These are phyloP conservation scores for Ogataea hybrid DNA, from an alignment of 1,139 yeast genomes.

Conservation along the genomic window DNA sequence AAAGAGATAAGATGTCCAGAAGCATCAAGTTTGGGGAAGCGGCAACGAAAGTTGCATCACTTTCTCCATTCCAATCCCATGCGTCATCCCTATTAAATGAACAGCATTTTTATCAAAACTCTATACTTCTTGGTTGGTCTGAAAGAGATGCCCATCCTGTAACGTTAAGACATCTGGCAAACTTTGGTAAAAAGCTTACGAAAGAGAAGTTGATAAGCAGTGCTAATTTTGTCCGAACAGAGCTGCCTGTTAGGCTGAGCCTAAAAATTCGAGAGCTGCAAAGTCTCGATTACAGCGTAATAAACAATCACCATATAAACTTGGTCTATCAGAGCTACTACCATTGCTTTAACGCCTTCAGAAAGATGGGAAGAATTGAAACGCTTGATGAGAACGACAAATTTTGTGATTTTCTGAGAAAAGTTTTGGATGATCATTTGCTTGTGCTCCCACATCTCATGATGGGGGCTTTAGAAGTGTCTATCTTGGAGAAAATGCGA, in stretches of 20 bases:
- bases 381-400: constrained; percentile 69
- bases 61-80: constrained; percentile 25
- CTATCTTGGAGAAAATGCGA: constrained; percentile 61
- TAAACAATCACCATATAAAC: constrained; percentile 79
- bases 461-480: constrained; percentile 89
- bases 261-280: constrained; percentile 79
- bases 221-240: constrained; percentile 85
- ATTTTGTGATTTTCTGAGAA: constrained; percentile 63
- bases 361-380: constrained; percentile 66
- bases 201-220: constrained; percentile 73
- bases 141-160: constrained; percentile 81
- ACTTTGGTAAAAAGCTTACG: constrained; percentile 81
- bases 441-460: constrained; percentile 81
- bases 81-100: constrained; percentile 38
- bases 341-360: constrained; percentile 78
- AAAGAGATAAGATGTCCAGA: neutral
- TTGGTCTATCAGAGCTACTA: constrained; percentile 88
- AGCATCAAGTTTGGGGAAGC: constrained; percentile 16
- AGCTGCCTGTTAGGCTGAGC: constrained; percentile 80
- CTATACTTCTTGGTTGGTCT: constrained; percentile 65
- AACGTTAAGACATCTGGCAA: constrained; percentile 81
- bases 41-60: constrained; percentile 16
- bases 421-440: constrained; percentile 73
- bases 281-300: constrained; percentile 73
- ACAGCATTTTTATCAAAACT: constrained; percentile 87